Conservation (phyloP, 1,284 basidiomycete species). For the Laetiporus sulphureus region DNA sequence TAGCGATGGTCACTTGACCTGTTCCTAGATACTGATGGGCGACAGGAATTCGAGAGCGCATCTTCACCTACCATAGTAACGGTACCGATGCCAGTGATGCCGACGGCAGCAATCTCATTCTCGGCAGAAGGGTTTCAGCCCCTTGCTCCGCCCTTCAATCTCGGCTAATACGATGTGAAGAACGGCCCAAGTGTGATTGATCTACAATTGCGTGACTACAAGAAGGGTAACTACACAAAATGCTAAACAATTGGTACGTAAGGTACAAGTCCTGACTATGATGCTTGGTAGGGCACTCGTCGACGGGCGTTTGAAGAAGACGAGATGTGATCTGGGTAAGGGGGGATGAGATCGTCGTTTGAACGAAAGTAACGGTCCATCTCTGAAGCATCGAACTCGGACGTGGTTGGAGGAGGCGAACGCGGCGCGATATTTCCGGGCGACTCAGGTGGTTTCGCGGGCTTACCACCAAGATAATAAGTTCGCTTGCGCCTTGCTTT, state of each 20-base stretch:
- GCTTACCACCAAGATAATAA: slow-evolving; percentile 56
- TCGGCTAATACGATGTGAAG: slow-evolving; percentile 5
- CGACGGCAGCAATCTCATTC: slow-evolving; percentile 14
- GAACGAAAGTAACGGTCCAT: slow-evolving; percentile 73
- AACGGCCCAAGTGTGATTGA: slow-evolving; percentile 6
- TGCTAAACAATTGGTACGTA: slow-evolving; percentile 6
- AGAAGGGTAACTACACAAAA: slow-evolving; percentile 7
- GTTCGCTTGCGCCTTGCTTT: slow-evolving; percentile 77
- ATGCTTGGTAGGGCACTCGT: slow-evolving; percentile 19
- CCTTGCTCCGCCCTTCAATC: slow-evolving; percentile 23
- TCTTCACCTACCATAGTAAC: slow-evolving; percentile 22
- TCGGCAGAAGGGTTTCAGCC: slow-evolving; percentile 19
- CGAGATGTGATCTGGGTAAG: slow-evolving; percentile 20
- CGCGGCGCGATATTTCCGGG: slow-evolving; percentile 7
- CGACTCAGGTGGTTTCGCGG: slow-evolving; percentile 15
- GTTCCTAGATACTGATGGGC: slow-evolving; percentile 13
- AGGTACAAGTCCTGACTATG: slow-evolving; percentile 9
- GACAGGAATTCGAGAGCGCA: slow-evolving; percentile 27
- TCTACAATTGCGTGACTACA: slow-evolving; percentile 19
- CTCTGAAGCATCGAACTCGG: slow-evolving; percentile 68
- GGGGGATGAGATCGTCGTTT: slow-evolving; percentile 34
- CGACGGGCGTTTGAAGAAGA: slow-evolving; percentile 20
- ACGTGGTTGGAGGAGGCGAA: slow-evolving; percentile 21
- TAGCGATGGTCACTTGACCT: slow-evolving; percentile 24
- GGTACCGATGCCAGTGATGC: slow-evolving; percentile 18